Evolutionary conservation across 179 eudicot species (phyloP).

Genomic region (Dionaea muscipula): DNA sequence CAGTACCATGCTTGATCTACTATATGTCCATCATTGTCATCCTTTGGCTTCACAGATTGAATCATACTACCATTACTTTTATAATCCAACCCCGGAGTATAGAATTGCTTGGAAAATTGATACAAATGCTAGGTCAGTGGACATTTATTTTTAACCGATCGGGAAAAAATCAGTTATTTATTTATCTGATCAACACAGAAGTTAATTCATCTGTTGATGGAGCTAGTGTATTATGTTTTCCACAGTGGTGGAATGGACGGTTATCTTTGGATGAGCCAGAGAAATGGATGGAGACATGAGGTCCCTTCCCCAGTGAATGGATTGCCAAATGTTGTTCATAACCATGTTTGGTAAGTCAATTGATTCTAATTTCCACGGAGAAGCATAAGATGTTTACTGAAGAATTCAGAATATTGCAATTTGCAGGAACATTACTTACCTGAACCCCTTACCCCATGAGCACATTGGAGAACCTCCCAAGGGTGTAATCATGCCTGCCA

Average conservation of each 20-base stretch:
- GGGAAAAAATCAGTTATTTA: not conserved
- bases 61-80: conserved; percentile 36
- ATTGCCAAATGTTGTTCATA: conserved; percentile 41
- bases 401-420: not conserved
- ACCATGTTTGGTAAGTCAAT: conserved; percentile 57
- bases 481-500: conserved; percentile 55
- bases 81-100: conserved; percentile 32
- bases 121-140: conserved; percentile 45
- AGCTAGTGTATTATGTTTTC: conserved; percentile 3
- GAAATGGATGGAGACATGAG: conserved; percentile 53
- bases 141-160: not conserved
- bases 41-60: conserved; percentile 43
- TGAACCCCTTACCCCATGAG: conserved; percentile 54
- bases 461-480: conserved; percentile 56
- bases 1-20: conserved; percentile 60
- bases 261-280: conserved; percentile 56
- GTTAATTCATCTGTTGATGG: not conserved
- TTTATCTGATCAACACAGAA: not conserved
- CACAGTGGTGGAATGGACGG: conserved; percentile 91
- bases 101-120: conserved; percentile 52
- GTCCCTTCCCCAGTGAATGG: conserved; percentile 58
- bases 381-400: not conserved
- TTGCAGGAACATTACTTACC: conserved; percentile 63
- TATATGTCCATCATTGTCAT: conserved; percentile 61
- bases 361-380: conserved; percentile 4